Percentiles rank a stretch among this genome's conserved stretches.
These are phyloP conservation scores for Fusarium secorum DNA, from an alignment of 2,329 filamentous ascomycete species.

Conservation along the genomic window DNA sequence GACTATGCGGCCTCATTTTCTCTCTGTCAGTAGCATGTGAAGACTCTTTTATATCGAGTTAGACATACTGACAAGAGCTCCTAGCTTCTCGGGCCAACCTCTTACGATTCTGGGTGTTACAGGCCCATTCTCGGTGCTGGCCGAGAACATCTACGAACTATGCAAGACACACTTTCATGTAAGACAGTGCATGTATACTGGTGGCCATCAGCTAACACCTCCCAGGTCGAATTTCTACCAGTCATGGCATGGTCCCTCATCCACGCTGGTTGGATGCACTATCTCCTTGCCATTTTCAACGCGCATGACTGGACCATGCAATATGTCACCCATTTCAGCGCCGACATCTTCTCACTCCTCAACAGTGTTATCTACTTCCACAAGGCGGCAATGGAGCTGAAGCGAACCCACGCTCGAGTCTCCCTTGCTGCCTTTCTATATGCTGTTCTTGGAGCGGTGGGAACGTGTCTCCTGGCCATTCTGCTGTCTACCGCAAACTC, in stretches of 20 bases:
- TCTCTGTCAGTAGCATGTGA: conserved; percentile 55
- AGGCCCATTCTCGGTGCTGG: conserved; percentile 71
- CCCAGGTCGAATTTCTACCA: conserved; percentile 64
- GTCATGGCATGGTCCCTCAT: conserved; percentile 75
- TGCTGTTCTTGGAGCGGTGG: conserved; percentile 68
- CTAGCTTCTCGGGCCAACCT: conserved; percentile 65
- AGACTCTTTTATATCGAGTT: not conserved
- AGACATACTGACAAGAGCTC: not conserved
- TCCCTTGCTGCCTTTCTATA: conserved; percentile 71
- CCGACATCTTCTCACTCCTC: conserved; percentile 71
- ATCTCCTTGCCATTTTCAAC: conserved; percentile 70
- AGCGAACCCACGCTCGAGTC: conserved; percentile 63
- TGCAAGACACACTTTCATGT: conserved; percentile 64
- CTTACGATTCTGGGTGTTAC: conserved; percentile 72
- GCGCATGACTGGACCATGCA: conserved; percentile 76
- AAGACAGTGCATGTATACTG: conserved; percentile 16
- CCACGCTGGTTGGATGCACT: conserved; percentile 71
- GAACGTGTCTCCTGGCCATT: conserved; percentile 69
- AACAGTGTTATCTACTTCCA: conserved; percentile 75
- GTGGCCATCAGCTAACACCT: not conserved
- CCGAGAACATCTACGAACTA: conserved; percentile 69
- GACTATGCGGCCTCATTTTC: conserved; percentile 69
- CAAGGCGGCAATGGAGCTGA: conserved; percentile 70
- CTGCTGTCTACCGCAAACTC: conserved; percentile 67
- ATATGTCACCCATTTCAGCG: conserved; percentile 72